Base-by-base conservation (phyloP, 2,329 filamentous ascomycete species). In the Pseudocercospora eumusae region DNA sequence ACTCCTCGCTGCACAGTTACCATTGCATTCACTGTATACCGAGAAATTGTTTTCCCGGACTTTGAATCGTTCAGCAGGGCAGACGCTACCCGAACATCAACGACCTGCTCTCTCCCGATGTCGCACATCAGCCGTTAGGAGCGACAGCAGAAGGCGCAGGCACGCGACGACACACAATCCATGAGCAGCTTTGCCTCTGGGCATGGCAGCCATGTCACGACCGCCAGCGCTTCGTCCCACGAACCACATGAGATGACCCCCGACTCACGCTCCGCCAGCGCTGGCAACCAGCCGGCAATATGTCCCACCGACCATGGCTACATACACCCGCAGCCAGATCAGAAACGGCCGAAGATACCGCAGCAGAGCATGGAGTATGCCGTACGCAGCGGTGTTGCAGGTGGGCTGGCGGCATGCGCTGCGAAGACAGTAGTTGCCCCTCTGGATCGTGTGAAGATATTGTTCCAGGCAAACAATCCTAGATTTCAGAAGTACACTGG, bases 391-490 rank as follows among this genome's bases (percentile, higher is more conserved):
- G 91, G 91, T 33, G 79, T 96, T 31, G 93, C 95, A 1, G 95
- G 95, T 53, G 95, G 95, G 15, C 69, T 97, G 62, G 95, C 95
- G 57, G 95, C 93, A 68, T 96, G 92, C 79, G 92, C 91, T 68
- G 95, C 90, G 64, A 99, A 99, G 82, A 97, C 93, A 0, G 82
- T 96, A 6, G 96, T 99, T 40, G 95, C 92, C 23, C 95, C 95
- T 23, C 89, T 99, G 66, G 95, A 99, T 78, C 89, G 95, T 68
- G 95, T 99, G 72, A 99, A 99, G 79, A 99, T 99, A 73, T 89
- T 99, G 60, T 98, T 99, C 79, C 95, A 99, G 76, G 90, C 95
- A 57, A 92, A 90, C 73, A 97, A 95, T 72, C 95, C 95, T 2
- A 89, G 95, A 69, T 99, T 96, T 75, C 85, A 89, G 58, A 96